These are phyloP conservation scores for Xylaria intraflava DNA, from an alignment of 495 filamentous ascomycete species.

Conservation along the genomic window DNA sequence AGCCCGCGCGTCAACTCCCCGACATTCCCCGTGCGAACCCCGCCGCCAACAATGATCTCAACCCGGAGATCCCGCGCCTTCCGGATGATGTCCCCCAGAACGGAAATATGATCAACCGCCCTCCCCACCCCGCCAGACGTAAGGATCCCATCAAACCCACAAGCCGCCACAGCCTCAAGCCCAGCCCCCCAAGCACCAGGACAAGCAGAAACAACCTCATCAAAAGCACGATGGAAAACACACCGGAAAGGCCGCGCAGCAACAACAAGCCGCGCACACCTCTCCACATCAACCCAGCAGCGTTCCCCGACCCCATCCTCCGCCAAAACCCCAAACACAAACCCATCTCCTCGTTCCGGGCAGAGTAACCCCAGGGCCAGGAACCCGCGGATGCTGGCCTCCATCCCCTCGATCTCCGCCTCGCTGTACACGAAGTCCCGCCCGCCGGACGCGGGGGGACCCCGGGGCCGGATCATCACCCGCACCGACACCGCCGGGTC, in stretches of 20 bases:
- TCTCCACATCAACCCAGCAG: constrained; percentile 24
- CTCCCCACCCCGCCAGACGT: constrained; percentile 36
- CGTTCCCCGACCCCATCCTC: constrained; percentile 3
- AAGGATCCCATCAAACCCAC: constrained; percentile 34
- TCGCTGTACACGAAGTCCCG: constrained; percentile 38
- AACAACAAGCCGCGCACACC: constrained; percentile 19
- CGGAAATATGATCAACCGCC: constrained; percentile 22
- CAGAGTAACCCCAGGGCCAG: constrained; percentile 18
- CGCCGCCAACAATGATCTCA: constrained; percentile 38
- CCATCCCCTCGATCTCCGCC: constrained; percentile 27
- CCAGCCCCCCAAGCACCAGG: constrained; percentile 12
- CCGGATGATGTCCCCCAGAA: constrained; percentile 22
- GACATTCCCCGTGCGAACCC: constrained; percentile 31
- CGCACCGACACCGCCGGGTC: constrained; percentile 21
- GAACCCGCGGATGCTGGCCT: constrained; percentile 22
- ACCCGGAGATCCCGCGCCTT: constrained; percentile 12
- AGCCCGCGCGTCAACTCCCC: constrained; percentile 11
- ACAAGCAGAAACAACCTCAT: constrained; percentile 23
- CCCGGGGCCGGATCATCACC: constrained; percentile 43
- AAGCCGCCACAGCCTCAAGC: constrained; percentile 19
- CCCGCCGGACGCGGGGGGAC: constrained; percentile 9
- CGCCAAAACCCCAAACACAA: constrained; percentile 38
- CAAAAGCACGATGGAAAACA: constrained; percentile 39
- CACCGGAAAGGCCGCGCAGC: constrained; percentile 21
- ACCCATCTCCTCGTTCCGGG: constrained; percentile 33